Base-by-base conservation (phyloP, 352 stramenopile species). In the Phytophthora crassamura region DNA sequence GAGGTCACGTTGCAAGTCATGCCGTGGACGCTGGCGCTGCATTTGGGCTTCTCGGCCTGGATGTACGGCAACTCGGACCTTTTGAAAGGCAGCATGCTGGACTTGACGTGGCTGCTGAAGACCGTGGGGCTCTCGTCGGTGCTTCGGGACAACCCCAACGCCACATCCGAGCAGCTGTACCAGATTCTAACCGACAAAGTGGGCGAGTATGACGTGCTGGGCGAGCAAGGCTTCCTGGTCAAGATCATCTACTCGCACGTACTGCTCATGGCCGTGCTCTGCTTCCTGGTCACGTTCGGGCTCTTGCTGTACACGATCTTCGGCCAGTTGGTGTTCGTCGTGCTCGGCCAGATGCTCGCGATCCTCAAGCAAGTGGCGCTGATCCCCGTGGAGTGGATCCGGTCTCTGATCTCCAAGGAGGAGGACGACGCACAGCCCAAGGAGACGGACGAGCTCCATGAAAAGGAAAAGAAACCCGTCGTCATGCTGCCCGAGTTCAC, bases 221-320 rank as follows among this genome's bases (percentile, higher is more conserved):
- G 68, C 0, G 22, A 74, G 22, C 56, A 79, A 16, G 65, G 71
- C 7, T 72, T 86, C 10, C 59, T 86, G 39, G 60, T 75, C 12
- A 88, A 88, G 64, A 40, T 88, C 16, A 60, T 84, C 20, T 78
- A 67, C 22, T 68, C 76, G 6, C 78, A 88, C 42, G 76, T 80
- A 25, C 71, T 86, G 72, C 59, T 83, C 25, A 76, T 88, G 57
- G 69, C 74, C 9, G 45, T 86, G 6, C 59, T 88, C 16, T 79
- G 80, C 25, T 68, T 82, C 9, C 28, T 63, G 0, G 53, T 76
- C 1, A 46, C 69, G 18, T 9, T 76, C 4, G 48, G 53, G 0
- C 65, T 88, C n/a, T 30, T 84, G 12, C 40, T 88, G 4, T 82
- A 76, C 16, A 72, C 59, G 10, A 59, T 82, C 15, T 75, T 80